Conservation (phyloP, 2,329 filamentous ascomycete genomes). For the Nemania diffusa region DNA sequence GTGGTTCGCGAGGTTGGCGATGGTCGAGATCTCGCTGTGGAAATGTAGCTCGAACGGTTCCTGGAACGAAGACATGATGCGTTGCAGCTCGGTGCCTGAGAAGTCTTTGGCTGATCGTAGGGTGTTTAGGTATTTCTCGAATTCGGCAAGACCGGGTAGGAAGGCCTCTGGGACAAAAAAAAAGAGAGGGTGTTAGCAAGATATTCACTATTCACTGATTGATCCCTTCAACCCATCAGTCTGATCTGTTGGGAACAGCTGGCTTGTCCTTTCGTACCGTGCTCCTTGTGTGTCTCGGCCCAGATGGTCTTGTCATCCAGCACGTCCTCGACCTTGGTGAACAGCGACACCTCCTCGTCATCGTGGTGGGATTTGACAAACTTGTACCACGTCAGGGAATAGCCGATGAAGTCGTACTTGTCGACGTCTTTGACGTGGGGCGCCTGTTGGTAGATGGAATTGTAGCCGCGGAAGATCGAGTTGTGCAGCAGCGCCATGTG, state of each 20-base stretch:
- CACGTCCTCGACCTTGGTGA: slow-evolving; percentile 64
- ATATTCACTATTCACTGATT: not conserved
- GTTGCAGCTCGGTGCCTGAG: slow-evolving; percentile 56
- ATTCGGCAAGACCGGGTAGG: slow-evolving; percentile 61
- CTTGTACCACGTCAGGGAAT: slow-evolving; percentile 66
- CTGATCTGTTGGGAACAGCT: too few relatives aligned
- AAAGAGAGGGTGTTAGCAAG: slow-evolving; percentile 7
- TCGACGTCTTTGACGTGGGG: slow-evolving; percentile 62
- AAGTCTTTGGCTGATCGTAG: slow-evolving; percentile 56
- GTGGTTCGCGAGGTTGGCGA: slow-evolving; percentile 61
- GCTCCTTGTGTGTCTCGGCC: slow-evolving; percentile 64
- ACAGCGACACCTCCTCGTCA: slow-evolving; percentile 67
- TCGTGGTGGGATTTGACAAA: slow-evolving; percentile 70
- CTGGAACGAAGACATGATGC: slow-evolving; percentile 63
- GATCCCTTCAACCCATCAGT: not conserved
- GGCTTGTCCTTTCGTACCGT: slow-evolving; percentile 53
- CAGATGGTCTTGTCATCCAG: slow-evolving; percentile 62
- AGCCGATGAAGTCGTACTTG: slow-evolving; percentile 66
- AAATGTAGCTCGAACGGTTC: slow-evolving; percentile 64
- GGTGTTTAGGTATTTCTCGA: slow-evolving; percentile 62
- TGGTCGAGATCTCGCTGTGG: slow-evolving; percentile 65
- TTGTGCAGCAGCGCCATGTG: slow-evolving; percentile 73
- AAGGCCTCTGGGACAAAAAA: slow-evolving; percentile 54
- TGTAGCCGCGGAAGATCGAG: slow-evolving; percentile 70
- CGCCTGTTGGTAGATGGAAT: slow-evolving; percentile 71